Base-by-base conservation (phyloP, 305 asterid species). In the Fraxinus nigra region DNA sequence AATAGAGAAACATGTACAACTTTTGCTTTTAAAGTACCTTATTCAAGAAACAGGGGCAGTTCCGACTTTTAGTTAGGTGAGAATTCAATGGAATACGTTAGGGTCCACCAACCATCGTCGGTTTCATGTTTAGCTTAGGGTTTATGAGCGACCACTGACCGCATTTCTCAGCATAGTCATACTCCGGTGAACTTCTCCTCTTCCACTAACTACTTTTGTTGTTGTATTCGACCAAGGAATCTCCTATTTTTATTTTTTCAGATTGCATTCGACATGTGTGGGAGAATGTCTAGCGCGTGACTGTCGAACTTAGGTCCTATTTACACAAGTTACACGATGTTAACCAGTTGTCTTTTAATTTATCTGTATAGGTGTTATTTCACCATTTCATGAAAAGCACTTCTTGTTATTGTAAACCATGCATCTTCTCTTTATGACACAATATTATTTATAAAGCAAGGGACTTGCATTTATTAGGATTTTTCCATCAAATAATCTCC, bases 401-500 rank as follows among this genome's bases (percentile, higher is more conserved):
- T 54, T n/a, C 63, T 54, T 54, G 10, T 56, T 56, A n/a, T 18
- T 56, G 65, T 61, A 61, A 61, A 61, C 69, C 26, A 20, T 20
- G 30, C 30, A 20, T 20, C 69, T 59, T 59, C 69, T 59, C 69
- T 59, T 59, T 59, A 18, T 59, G 30, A 59, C 13, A 59, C 30
- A 22, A 69, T 51, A 78, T 70, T 14, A 33, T 59, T 18, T 61
- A 32, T 67, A 32, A 54, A 80, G 7, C 4, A 14, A 20, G 22
- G 79, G 38, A 75, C 56, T 79, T 30, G 35, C 80, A 72, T 59
- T 81, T 40, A 79, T 74, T 54, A 63, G 24, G 82, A 67, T 26
- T 79, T 30, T 37, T 77, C 38, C 79, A 14, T 35, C n/a, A 56
- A 80, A 40, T 67, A 51, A 33, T 56, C 22, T 18, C 65, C 65